Conservation (phyloP, 2,329 filamentous ascomycete genomes). For the Fusarium xylarioides region DNA sequence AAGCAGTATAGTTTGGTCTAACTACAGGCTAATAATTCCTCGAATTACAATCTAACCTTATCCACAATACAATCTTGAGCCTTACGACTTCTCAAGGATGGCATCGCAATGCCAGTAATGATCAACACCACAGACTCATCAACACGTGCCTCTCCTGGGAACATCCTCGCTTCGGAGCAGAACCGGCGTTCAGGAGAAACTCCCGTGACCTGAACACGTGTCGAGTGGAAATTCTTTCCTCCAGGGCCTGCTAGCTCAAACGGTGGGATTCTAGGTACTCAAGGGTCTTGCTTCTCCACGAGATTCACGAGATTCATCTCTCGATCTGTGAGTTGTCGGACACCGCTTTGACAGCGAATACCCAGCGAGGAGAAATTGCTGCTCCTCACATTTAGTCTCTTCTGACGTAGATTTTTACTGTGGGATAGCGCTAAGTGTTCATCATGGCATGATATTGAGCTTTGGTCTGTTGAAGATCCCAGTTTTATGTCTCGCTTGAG, state of each 20-base stretch:
- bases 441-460: constrained; percentile 37
- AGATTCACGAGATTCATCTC: constrained; percentile 34
- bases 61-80: not conserved
- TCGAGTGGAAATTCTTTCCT: constrained; percentile 15
- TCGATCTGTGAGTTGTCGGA: constrained; percentile 33
- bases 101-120: not conserved
- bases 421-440: constrained; percentile 13
- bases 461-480: constrained; percentile 21
- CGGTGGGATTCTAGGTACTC: not conserved
- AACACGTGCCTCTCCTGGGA: constrained; percentile 19
- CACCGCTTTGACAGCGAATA: constrained; percentile 24
- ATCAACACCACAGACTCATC: constrained; percentile 12
- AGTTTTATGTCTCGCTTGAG: constrained; percentile 16
- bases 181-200: constrained; percentile 16
- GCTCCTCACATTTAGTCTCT: constrained; percentile 8
- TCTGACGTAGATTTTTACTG: constrained; percentile 9
- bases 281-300: constrained; percentile 18
- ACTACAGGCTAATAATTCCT: not conserved
- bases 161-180: constrained; percentile 28
- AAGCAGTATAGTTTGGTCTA: not conserved
- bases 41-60: not conserved
- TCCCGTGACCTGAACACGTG: constrained; percentile 34
- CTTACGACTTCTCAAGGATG: not conserved
- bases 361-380: constrained; percentile 24
- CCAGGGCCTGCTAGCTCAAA: constrained; percentile 1